Conservation (phyloP, 1,284 basidiomycete species). For the Leccinum ponderosum region DNA sequence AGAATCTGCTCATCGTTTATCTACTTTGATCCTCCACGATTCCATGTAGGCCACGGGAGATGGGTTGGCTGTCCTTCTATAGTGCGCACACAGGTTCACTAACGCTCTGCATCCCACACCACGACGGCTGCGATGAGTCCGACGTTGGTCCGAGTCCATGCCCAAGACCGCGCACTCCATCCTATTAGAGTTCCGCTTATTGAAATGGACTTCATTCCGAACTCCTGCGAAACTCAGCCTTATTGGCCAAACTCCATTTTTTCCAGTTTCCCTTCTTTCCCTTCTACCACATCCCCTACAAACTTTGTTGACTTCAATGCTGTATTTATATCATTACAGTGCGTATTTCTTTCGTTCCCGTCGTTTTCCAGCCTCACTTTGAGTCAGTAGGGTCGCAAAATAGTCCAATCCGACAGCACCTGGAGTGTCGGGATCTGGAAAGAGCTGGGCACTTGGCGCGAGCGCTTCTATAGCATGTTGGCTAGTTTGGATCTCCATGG, state of each 20-base stretch:
- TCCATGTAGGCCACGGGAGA: not conserved
- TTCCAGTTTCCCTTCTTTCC: conserved; percentile 66
- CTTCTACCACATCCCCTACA: conserved; percentile 73
- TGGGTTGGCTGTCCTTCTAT: not conserved
- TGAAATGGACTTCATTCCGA: no score
- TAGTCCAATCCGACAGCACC: conserved; percentile 67
- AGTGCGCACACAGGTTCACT: not conserved
- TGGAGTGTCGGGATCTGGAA: conserved; percentile 65
- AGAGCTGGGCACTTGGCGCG: conserved; percentile 75
- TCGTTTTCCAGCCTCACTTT: conserved; percentile 13
- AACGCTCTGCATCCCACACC: no score
- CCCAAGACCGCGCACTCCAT: no score
- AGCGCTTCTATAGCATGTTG: conserved; percentile 80
- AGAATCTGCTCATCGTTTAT: not conserved
- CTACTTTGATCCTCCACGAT: not conserved
- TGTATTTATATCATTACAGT: conserved; percentile 76
- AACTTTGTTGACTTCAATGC: conserved; percentile 83
- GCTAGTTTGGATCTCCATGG: conserved; percentile 69
- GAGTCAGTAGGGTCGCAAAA: conserved; percentile 55
- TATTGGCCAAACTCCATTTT: no score
- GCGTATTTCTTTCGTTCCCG: conserved; percentile 37
- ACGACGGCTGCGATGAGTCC: no score
- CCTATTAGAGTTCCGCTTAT: no score
- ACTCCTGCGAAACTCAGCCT: no score
- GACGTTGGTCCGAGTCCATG: no score